Evolutionary conservation across 495 filamentous ascomycete species (phyloP).

Genomic region (Jackrogersella minutella): DNA sequence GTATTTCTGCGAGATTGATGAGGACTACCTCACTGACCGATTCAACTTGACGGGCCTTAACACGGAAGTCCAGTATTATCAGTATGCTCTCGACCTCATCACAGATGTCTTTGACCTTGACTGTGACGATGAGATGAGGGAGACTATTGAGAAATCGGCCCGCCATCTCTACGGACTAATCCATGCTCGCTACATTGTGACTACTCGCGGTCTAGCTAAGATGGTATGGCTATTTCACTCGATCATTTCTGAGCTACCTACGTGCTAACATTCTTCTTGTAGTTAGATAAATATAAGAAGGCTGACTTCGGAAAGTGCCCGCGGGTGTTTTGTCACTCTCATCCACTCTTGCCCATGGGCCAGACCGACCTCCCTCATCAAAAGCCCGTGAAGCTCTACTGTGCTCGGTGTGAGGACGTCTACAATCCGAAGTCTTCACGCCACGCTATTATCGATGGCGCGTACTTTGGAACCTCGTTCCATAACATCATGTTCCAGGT

Average conservation of each 20-base stretch:
- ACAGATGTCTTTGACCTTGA: constrained; percentile 99
- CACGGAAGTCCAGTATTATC: constrained; percentile 97
- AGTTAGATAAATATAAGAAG: constrained; percentile 99
- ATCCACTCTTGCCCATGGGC: constrained; percentile 92
- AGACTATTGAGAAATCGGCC: constrained; percentile 97
- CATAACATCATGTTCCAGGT: constrained; percentile 99
- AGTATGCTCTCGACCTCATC: constrained; percentile 97
- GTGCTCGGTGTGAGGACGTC: constrained; percentile 94
- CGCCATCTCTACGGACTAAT: constrained; percentile 96
- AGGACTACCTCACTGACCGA: constrained; percentile 97
- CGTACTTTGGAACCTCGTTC: constrained; percentile 97
- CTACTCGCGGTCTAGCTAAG: constrained; percentile 89
- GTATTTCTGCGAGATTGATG: constrained; percentile 99
- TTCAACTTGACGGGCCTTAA: constrained; percentile 99
- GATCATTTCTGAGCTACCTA: not conserved
- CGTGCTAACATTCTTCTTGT: constrained; percentile 8
- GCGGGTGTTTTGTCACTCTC: constrained; percentile 88
- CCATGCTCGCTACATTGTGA: constrained; percentile 97
- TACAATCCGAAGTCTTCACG: constrained; percentile 99
- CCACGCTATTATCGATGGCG: constrained; percentile 93
- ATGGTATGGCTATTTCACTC: constrained; percentile 71
- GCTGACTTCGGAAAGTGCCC: constrained; percentile 98
- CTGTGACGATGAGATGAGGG: constrained; percentile 96
- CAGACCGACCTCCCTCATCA: constrained; percentile 84
- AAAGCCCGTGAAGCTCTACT: constrained; percentile 95